Conservation (phyloP, 2,329 filamentous ascomycete genomes). For the Fusarium abutilonis region DNA sequence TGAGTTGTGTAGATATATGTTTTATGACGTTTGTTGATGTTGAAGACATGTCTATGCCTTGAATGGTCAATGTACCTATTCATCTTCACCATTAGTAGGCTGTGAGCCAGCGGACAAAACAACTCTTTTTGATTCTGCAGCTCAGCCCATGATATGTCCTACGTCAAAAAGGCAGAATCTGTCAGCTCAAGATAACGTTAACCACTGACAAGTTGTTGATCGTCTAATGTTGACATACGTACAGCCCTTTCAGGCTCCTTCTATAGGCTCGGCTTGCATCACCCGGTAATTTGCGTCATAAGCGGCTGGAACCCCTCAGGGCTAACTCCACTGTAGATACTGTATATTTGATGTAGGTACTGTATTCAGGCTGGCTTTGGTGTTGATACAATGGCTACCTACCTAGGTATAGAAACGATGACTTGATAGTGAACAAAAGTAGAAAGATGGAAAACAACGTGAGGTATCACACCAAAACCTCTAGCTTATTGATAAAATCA, state of each 20-base stretch:
- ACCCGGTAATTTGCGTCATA: constrained; percentile 23
- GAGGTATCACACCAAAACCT: too few species aligned
- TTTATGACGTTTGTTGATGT: not conserved
- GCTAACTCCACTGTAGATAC: not conserved
- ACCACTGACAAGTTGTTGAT: constrained; percentile 22
- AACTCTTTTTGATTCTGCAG: not conserved
- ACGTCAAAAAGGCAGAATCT: constrained; percentile 7
- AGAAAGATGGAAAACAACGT: too few species aligned
- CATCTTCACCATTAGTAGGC: not conserved
- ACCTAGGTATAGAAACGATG: too few species aligned
- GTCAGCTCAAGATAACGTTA: constrained; percentile 5
- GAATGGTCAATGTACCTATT: too few species aligned
- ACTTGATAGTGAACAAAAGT: too few species aligned
- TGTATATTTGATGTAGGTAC: too few species aligned
- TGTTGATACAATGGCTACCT: too few species aligned
- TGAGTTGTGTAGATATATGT: too few species aligned
- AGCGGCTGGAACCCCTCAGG: not conserved
- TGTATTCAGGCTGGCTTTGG: too few species aligned
- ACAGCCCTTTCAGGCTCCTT: constrained; percentile 1
- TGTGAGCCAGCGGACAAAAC: not conserved
- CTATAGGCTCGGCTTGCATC: not conserved
- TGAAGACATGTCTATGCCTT: not conserved
- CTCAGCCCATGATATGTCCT: not conserved
- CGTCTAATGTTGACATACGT: not conserved
- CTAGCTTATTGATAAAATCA: too few species aligned